Base-by-base conservation (phyloP, 1,284 basidiomycete genomes). In the Stereum hirsutum region DNA sequence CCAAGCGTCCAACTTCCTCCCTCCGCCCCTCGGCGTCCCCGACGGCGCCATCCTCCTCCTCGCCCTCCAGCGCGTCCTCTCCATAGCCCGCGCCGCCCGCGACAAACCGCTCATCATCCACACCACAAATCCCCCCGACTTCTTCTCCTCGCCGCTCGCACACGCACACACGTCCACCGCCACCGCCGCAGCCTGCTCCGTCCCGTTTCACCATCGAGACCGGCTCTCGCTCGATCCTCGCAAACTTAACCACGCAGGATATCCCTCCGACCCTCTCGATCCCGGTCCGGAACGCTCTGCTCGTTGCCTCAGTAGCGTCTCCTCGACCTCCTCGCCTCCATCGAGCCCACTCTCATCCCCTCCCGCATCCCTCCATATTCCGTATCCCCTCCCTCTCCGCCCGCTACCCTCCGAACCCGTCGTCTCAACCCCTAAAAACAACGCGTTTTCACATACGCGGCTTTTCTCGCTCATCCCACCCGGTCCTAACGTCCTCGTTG, bases 351-450 rank as follows among this genome's bases (percentile, higher is more conserved):
- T n/a, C n/a, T n/a, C n/a, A n/a, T n/a, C n/a, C n/a, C n/a, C n/a
- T n/a, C n/a, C n/a, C n/a, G n/a, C n/a, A n/a, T n/a, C n/a, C n/a
- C n/a, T n/a, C n/a, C n/a, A n/a, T n/a, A n/a, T n/a, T n/a, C n/a
- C n/a, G n/a, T n/a, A n/a, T n/a, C n/a, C n/a, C n/a, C n/a, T 61
- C n/a, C n/a, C n/a, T n/a, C n/a, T n/a, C n/a, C n/a, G n/a, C 7
- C 71, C 74, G 1, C 65, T 65, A 10, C 55, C 67, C 0, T 54
- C 62, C 50, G 79, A 82, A 57, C 56, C 59, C 41, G 62, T 81
- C 43, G 51, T 83, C 43, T 78, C 83, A 62, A 83, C 82, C 62
- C 61, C 61, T 47, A 81, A 81, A 62, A 81, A 78, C 62, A 83
- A 81, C 54, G 79, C 80, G 19, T 84, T 83, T 50, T 62, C 69